Base-by-base conservation (phyloP, 1,284 basidiomycete genomes). In the Omphalotus olearius region DNA sequence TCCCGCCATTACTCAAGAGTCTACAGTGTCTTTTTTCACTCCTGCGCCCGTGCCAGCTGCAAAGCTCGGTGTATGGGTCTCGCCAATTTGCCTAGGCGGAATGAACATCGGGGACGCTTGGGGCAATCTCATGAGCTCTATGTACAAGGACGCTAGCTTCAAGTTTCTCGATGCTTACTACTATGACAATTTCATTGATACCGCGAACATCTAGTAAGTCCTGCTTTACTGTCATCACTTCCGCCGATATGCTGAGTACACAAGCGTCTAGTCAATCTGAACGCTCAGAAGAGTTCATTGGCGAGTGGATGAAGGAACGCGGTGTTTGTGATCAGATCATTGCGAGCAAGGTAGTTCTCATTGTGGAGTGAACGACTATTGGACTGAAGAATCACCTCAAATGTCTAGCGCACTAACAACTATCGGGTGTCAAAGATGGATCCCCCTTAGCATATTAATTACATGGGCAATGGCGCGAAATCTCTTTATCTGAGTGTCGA, bases 181-280 rank as follows among this genome's bases (percentile, higher is more conserved):
- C 37, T 69, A 76, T n/a, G 76, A 80, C 14, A 81, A 80, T 57
- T 79, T 80, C 50, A 78, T 82, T 52, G 79, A 82, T 54, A 82
- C 0, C 3, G 69, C 80, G 7, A 78, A 74, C 50, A 65, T 60
- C 53, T 78, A 79, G 76, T 71, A 56, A 36, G 72, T 60, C 48
- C 1, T 26, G 2, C 4, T 38, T 52, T 13, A 18, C 23, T n/a
- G n/a, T 40, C 23, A 23, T 2, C 2, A 10, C 23, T 10, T 43
- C 23, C 16, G 23, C 17, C 3, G 17, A 6, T 17, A 23, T 23
- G 23, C 7, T 13, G 20, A 11, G n/a, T n/a, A 41, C 17, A 20
- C 11, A 2, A n/a, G 10, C 18, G 9, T 43, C 37, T 35, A 80
- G 78, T 54, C 75, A 79, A 50, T 69, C 76, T 36, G 79, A 74